Conservation (phyloP, 2,329 filamentous ascomycete genomes). For the Neofusicoccum laricinum region DNA sequence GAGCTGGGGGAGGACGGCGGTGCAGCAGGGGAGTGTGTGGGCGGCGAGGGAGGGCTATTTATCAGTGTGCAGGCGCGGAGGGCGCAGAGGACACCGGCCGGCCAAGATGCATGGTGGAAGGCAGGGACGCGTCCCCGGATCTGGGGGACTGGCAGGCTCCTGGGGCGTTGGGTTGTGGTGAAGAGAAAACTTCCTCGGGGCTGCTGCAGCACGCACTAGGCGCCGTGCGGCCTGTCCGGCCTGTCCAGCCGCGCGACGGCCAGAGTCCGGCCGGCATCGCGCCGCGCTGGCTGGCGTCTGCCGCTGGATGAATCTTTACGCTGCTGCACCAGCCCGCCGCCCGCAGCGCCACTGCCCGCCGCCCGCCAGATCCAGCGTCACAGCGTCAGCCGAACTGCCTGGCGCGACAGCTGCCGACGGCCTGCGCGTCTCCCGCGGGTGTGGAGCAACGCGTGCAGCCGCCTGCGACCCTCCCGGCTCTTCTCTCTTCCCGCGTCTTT, state of each 20-base stretch:
- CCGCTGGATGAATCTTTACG: slow-evolving; percentile 14
- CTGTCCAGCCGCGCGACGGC: no score
- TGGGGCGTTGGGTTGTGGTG: not conserved
- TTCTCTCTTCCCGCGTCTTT: not conserved
- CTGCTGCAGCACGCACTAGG: not conserved
- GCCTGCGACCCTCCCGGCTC: not conserved
- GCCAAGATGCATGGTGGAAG: not conserved
- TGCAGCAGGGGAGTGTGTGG: not conserved
- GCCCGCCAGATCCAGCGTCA: not conserved
- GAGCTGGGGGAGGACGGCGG: not conserved
- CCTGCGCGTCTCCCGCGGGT: not conserved
- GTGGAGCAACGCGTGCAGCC: not conserved
- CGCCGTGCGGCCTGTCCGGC: no score
- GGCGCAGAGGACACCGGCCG: not conserved
- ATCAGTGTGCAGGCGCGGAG: not conserved
- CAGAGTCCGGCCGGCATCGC: not conserved
- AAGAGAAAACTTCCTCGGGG: slow-evolving; percentile 10
- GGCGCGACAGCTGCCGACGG: not conserved
- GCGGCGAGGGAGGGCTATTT: not conserved
- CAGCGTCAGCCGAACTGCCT: not conserved
- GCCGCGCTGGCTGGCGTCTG: not conserved
- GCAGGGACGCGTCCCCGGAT: slow-evolving; percentile 2
- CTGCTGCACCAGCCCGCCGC: not conserved
- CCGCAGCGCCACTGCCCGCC: not conserved
- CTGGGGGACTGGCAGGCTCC: not conserved